Percentiles rank a stretch among this genome's conserved stretches.
Conservation (phyloP, 2,329 filamentous ascomycete species). For the Pseudocercospora crystallina region DNA sequence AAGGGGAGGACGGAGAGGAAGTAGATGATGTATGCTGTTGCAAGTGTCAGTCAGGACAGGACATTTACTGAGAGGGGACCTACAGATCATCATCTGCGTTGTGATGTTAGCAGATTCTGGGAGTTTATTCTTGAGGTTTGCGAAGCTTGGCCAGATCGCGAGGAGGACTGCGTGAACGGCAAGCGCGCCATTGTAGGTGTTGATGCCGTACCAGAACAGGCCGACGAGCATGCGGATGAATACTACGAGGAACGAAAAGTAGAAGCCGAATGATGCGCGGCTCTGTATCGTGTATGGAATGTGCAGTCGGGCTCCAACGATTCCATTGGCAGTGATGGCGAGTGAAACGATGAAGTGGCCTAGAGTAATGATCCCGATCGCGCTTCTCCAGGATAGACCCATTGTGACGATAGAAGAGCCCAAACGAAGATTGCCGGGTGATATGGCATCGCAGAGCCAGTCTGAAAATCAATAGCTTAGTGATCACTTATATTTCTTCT, state of each 20-base stretch:
- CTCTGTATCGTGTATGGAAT: slow-evolving; percentile 32
- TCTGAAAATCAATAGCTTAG: slow-evolving; percentile 12
- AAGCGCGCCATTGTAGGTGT: slow-evolving; percentile 33
- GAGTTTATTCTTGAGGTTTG: slow-evolving; percentile 16
- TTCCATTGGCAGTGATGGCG: slow-evolving; percentile 21
- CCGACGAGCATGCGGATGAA: slow-evolving; percentile 36
- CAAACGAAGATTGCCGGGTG: slow-evolving; percentile 22
- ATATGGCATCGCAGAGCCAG: slow-evolving; percentile 28
- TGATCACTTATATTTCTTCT: slow-evolving; percentile 1
- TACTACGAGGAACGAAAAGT: slow-evolving; percentile 24
- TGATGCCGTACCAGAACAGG: slow-evolving; percentile 38
- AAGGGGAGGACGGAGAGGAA: slow-evolving; percentile 25
- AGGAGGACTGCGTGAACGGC: slow-evolving; percentile 31
- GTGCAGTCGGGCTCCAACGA: slow-evolving; percentile 29
- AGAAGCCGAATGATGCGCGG: slow-evolving; percentile 31
- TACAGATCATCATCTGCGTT: slow-evolving; percentile 20
- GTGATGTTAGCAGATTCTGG: slow-evolving; percentile 25
- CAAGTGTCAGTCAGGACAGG: not conserved
- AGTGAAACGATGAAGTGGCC: slow-evolving; percentile 23
- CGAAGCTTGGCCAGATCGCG: slow-evolving; percentile 26
- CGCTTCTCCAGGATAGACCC: slow-evolving; percentile 23
- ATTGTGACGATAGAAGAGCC: slow-evolving; percentile 24
- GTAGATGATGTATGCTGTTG: slow-evolving; percentile 22
- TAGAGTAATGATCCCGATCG: slow-evolving; percentile 23
- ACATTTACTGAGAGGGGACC: not conserved